Evolutionary conservation across 805 yeast genomes (phyloP).

Genomic region (Scheffersomyces coipomensis): DNA sequence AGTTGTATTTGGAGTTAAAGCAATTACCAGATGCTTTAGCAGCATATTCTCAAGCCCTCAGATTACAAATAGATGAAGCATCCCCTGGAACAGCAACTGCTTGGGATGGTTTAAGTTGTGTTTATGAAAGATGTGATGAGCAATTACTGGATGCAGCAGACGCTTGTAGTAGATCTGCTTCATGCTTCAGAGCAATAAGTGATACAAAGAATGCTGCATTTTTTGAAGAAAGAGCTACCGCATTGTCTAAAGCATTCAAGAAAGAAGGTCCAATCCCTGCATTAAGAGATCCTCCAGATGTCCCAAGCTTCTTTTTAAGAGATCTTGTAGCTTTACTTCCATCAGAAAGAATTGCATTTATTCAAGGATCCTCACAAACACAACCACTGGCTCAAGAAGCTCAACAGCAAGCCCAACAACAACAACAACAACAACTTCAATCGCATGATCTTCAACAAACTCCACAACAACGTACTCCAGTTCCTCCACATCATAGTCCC

Average conservation of each 20-base stretch:
- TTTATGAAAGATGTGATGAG: conserved; percentile 62
- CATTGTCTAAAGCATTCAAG: conserved; percentile 40
- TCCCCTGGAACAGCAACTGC: conserved; percentile 53
- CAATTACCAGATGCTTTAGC: conserved; percentile 66
- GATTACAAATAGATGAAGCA: conserved; percentile 48
- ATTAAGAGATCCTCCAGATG: conserved; percentile 46
- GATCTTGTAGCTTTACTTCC: conserved; percentile 44
- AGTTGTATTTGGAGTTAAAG: conserved; percentile 54
- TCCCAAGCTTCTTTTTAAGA: conserved; percentile 42
- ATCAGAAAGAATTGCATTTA: conserved; percentile 37
- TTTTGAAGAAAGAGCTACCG: conserved; percentile 44
- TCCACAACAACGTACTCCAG: conserved; percentile 1
- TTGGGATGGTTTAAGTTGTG: conserved; percentile 65
- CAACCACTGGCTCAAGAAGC: conserved; percentile 12
- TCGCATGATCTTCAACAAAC: conserved; percentile 13
- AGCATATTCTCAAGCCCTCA: conserved; percentile 65
- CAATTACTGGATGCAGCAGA: conserved; percentile 60
- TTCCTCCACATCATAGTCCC: conserved; percentile 6
- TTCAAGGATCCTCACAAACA: conserved; percentile 36
- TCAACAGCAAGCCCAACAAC: conserved; percentile 12
- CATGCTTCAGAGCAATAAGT: conserved; percentile 47
- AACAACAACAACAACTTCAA: conserved; percentile 6
- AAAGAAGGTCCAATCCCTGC: conserved; percentile 46
- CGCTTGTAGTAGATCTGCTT: conserved; percentile 53
- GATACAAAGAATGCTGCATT: conserved; percentile 39